Evolutionary conservation across 1,284 basidiomycete genomes (phyloP), one percentile per base, ranked within the genome.

Genomic region (Cryptococcus depauperatus): DNA sequence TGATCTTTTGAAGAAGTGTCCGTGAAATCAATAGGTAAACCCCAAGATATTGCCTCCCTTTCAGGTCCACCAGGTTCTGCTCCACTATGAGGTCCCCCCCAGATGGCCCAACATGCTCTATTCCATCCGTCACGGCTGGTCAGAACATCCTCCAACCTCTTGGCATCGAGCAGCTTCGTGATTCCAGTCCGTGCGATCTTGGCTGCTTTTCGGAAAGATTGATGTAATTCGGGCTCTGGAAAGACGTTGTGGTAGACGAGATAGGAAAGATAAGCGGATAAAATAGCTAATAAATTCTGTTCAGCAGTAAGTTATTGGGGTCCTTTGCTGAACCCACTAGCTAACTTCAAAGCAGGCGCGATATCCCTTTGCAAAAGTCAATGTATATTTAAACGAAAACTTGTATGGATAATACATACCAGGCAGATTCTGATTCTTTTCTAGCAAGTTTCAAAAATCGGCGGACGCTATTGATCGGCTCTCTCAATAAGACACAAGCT

Each of bases 281-380:
- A 46, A 21, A 69, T 63, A 19, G 41, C 50, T 52, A 37, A 19
- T 26, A 21, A 18, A 29, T 9, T 35, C 3, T 16, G 16, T 35
- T 11, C 35, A 35, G 14, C 35, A 11, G 7, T 6, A 16, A 8
- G 2, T 2, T 14, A 23, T 21, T 19, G 10, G 5, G 6, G 35
- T 21, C 4, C 4, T n/a, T 26, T 18, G 42, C 18, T 25, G 7
- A 10, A 48, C 59, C 34, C 43, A 62, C 65, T 42, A 8, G 61
- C 46, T 1, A 66, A 46, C 16, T 51, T 41, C 1, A 58, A 26
- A 1, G 63, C 63, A 1, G 57, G 54, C 21, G 44, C 54, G 11
- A 57, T 44, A 32, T 63, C 56, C 64, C 66, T 68, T 37, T 4
- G n/a, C n/a, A n/a, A n/a, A n/a, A n/a, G n/a, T n/a, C n/a, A n/a